Evolutionary conservation across 176 grass and related monocot genomes (phyloP).

Genomic region (Phoenix roebelenii): DNA sequence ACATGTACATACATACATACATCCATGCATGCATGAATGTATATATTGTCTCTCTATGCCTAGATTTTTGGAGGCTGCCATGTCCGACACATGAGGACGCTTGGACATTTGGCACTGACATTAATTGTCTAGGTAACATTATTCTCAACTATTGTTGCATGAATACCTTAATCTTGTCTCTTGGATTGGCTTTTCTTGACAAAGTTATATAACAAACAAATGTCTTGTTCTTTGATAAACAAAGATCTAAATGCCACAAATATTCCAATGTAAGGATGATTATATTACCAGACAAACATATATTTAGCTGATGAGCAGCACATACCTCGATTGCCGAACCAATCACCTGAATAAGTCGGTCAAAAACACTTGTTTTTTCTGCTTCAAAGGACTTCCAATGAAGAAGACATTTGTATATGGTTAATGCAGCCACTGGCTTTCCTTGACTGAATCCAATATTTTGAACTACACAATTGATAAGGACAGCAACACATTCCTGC

Average conservation of each 20-base stretch:
- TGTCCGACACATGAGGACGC: too few relatives aligned
- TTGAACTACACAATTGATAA: conserved; percentile 62
- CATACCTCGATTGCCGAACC: conserved; percentile 82
- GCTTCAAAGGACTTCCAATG: conserved; percentile 93
- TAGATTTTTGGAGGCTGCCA: too few relatives aligned
- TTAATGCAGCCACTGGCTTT: conserved; percentile 78
- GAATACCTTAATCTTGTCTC: too few relatives aligned
- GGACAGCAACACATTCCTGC: conserved; percentile 76
- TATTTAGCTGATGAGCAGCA: conserved; percentile 4
- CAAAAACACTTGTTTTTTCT: conserved; percentile 87
- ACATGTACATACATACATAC: too few relatives aligned
- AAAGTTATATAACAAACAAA: too few relatives aligned
- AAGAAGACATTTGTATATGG: conserved; percentile 90
- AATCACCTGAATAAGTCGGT: conserved; percentile 79
- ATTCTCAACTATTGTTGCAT: too few relatives aligned
- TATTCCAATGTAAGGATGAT: conserved; percentile 11
- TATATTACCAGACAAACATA: background rate
- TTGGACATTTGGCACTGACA: too few relatives aligned
- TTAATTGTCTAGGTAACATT: too few relatives aligned
- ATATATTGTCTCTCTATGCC: too few relatives aligned
- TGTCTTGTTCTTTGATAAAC: too few relatives aligned
- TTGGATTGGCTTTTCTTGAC: too few relatives aligned
- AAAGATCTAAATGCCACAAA: background rate
- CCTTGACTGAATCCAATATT: conserved; percentile 70
- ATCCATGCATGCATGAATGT: too few relatives aligned